Percentiles rank a stretch among this genome's conserved stretches.
Evolutionary conservation across 2,329 filamentous ascomycete species (phyloP).

Genomic region (Arthrinium puccinioides): DNA sequence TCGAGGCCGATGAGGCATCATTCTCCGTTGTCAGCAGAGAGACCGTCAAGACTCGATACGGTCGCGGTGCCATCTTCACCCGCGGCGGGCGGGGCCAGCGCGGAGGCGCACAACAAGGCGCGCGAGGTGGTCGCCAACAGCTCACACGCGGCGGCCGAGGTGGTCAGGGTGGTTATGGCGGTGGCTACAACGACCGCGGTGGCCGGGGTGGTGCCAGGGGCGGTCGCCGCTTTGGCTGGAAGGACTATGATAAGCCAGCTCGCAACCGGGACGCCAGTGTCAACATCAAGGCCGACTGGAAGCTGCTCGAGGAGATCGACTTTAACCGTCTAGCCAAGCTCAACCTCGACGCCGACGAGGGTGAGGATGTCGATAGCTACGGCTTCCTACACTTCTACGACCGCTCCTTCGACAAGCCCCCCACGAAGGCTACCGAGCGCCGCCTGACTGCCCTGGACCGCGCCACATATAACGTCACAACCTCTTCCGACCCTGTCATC

Average conservation of each 20-base stretch:
- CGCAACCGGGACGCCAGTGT: slow-evolving; percentile 94
- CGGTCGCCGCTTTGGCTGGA: slow-evolving; percentile 92
- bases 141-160: slow-evolving; percentile 67
- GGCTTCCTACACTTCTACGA: slow-evolving; percentile 99
- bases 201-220: slow-evolving; percentile 64
- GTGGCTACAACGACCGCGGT: slow-evolving; percentile 67
- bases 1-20: slow-evolving; percentile 82
- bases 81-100: slow-evolving; percentile 75
- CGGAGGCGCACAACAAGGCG: slow-evolving; percentile 58
- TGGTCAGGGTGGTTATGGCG: slow-evolving; percentile 56
- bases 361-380: slow-evolving; percentile 91
- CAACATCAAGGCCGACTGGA: slow-evolving; percentile 94
- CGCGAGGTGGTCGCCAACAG: slow-evolving; percentile 49
- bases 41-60: slow-evolving; percentile 77
- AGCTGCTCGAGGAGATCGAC: slow-evolving; percentile 95
- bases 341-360: slow-evolving; percentile 89
- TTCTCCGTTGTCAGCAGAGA: slow-evolving; percentile 98
- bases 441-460: slow-evolving; percentile 86
- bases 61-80: slow-evolving; percentile 85
- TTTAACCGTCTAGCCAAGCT: slow-evolving; percentile 93
- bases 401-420: slow-evolving; percentile 86
- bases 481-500: slow-evolving; percentile 90
- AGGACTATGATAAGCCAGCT: slow-evolving; percentile 96
- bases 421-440: slow-evolving; percentile 81
- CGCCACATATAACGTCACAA: slow-evolving; percentile 96